Conservation (phyloP, 176 grass and related monocot genomes). For the Carex pumila region DNA sequence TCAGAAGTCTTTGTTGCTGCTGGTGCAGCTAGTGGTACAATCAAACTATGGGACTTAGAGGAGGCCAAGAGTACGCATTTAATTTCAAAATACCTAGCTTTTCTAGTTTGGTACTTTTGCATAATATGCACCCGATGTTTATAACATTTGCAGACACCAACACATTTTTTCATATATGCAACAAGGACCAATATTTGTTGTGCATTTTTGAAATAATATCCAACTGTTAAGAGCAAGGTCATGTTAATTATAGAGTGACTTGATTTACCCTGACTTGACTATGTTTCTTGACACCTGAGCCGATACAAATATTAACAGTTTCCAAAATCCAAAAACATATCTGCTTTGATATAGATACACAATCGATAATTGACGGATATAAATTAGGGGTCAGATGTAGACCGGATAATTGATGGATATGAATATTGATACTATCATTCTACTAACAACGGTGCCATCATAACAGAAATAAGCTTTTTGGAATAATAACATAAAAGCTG, state of each 20-base stretch:
- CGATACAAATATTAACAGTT: not conserved
- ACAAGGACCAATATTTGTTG: not conserved
- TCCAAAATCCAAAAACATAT: not conserved
- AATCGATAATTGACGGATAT: not conserved
- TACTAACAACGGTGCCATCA: not conserved
- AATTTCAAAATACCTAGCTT: not conserved
- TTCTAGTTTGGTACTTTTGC: not conserved
- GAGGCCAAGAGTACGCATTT: conserved; percentile 76
- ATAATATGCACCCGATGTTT: not conserved
- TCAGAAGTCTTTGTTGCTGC: conserved; percentile 88
- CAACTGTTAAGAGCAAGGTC: not conserved
- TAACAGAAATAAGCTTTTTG: not conserved
- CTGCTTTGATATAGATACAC: not conserved
- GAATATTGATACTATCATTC: not conserved
- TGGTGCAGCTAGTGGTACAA: conserved; percentile 88
- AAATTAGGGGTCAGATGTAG: not conserved
- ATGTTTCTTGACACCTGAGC: not conserved
- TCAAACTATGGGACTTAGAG: conserved; percentile 90
- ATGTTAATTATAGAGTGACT: not conserved
- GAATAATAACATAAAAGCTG: not conserved
- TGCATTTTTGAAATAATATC: not conserved
- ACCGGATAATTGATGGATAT: not conserved
- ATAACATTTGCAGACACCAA: not conserved
- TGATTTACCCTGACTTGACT: not conserved
- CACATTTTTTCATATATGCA: not conserved